A percentile compares a stretch with the other conserved stretches of the same genome.
Evolutionary conservation across 257 asterid species (phyloP).

Genomic region (Linaria vulgaris): DNA sequence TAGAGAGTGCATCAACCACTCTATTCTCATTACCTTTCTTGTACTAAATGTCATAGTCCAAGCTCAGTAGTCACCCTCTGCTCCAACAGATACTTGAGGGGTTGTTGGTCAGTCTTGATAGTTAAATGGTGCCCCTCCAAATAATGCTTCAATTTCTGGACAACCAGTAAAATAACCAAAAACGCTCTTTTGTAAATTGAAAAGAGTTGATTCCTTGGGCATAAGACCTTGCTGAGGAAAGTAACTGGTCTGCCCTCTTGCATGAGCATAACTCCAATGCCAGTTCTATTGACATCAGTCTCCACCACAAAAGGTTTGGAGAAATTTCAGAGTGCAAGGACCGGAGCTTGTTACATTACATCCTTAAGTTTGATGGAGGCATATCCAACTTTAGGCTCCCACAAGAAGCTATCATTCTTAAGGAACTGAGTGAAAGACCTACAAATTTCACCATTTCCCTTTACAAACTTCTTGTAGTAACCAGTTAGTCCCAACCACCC

Average conservation of each 20-base stretch:
- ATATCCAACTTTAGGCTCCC: neutral
- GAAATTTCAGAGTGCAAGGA: neutral
- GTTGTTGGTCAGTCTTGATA: neutral
- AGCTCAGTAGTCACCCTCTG: neutral
- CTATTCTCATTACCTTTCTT: neutral
- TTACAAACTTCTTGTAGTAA: neutral
- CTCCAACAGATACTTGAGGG: neutral
- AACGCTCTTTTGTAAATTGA: neutral
- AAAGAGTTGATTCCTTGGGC: neutral
- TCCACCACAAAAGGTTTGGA: neutral
- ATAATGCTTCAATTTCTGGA: neutral
- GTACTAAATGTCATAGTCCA: neutral
- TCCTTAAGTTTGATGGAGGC: neutral
- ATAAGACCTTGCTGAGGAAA: no score
- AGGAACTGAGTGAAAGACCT: neutral
- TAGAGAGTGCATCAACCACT: no score
- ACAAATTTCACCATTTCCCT: neutral
- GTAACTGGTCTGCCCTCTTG: neutral
- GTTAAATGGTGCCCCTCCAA: neutral
- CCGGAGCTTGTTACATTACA: neutral
- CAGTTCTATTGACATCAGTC: neutral
- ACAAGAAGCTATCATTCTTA: neutral
- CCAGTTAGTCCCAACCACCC: neutral
- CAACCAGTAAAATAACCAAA: neutral
- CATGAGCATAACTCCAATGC: neutral